phyloP scores from a whole-genome alignment of 495 filamentous ascomycete species.

The Chlorociboria aeruginascens region DNA sequence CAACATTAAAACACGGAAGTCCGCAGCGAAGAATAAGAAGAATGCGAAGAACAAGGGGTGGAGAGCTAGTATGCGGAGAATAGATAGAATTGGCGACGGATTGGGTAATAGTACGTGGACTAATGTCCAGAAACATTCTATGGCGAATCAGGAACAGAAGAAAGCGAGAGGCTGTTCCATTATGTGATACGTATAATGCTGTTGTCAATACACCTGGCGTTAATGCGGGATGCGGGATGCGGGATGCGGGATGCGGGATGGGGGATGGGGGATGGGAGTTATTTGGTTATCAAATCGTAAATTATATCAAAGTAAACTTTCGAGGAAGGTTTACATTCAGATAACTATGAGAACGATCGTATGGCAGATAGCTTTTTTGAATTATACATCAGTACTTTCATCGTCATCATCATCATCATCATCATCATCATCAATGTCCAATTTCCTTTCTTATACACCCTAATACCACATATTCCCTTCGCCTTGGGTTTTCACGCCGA shows the following conservation, averaged over 20 bases:
- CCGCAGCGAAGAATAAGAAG: conserved; percentile 41
- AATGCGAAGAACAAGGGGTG: conserved; percentile 43
- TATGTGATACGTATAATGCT: conserved; percentile 30
- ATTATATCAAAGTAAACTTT: no score
- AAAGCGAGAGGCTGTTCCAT: conserved; percentile 39
- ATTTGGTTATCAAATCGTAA: conserved; percentile 30
- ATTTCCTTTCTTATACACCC: no score
- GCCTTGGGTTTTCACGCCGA: no score
- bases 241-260: conserved; percentile 73
- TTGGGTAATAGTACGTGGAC: conserved; percentile 34
- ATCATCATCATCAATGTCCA: no score
- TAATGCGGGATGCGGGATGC: conserved; percentile 69
- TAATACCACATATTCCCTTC: no score
- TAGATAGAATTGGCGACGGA: conserved; percentile 27
- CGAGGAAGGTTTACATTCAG: no score
- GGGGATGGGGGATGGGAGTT: conserved; percentile 65
- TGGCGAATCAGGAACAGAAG: conserved; percentile 15
- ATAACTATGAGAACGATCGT: no score
- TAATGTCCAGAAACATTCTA: conserved; percentile 21
- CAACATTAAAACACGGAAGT: conserved; percentile 35
- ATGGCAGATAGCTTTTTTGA: no score
- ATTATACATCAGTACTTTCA: no score
- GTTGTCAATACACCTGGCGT: conserved; percentile 49
- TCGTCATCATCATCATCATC: no score
- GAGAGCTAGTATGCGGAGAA: conserved; percentile 30